Percentiles rank a stretch among this genome's conserved stretches.
phyloP scores from a whole-genome alignment of 257 asterid species.

The Fraxinus excelsior region DNA sequence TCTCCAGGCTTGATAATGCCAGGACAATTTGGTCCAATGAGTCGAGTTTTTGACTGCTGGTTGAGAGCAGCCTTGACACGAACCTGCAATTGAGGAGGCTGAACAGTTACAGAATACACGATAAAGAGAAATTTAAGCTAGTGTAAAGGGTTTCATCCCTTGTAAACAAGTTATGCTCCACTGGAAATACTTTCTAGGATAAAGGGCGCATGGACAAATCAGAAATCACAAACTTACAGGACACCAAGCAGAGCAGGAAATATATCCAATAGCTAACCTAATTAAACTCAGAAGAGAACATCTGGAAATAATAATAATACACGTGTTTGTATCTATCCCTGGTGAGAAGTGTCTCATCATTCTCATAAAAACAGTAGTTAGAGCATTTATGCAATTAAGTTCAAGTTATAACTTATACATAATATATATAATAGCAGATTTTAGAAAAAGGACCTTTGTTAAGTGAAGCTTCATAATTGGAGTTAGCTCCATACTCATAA shows the following conservation, averaged over 20 bases:
- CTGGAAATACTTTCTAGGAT: not conserved
- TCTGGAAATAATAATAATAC: not conserved
- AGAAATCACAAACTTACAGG: not conserved
- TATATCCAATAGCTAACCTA: not conserved
- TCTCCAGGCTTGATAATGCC: slow-evolving; percentile 99
- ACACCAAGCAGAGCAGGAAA: not conserved
- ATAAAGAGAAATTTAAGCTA: slow-evolving; percentile 3
- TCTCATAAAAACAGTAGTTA: not conserved
- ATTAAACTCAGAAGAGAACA: not conserved
- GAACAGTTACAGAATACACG: slow-evolving; percentile 16
- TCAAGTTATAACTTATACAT: no score
- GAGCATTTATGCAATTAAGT: not conserved
- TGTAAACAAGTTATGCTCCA: not conserved
- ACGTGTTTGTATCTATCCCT: not conserved
- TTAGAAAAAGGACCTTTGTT: not conserved
- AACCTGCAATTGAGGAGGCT: slow-evolving; percentile 48
- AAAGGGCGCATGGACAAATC: not conserved
- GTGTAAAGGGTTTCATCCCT: not conserved
- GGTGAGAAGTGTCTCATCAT: not conserved
- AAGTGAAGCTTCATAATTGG: slow-evolving; percentile 3
- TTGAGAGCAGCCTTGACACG: slow-evolving; percentile 85
- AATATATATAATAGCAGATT: no score
- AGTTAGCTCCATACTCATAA: slow-evolving; percentile 2
- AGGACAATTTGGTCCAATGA: slow-evolving; percentile 97
- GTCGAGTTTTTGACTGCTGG: slow-evolving; percentile 79